A percentile compares a stretch with the other conserved stretches of the same genome.
Conservation (phyloP, 1,284 basidiomycete genomes). For the Pseudomicrostroma phylloplanum region DNA sequence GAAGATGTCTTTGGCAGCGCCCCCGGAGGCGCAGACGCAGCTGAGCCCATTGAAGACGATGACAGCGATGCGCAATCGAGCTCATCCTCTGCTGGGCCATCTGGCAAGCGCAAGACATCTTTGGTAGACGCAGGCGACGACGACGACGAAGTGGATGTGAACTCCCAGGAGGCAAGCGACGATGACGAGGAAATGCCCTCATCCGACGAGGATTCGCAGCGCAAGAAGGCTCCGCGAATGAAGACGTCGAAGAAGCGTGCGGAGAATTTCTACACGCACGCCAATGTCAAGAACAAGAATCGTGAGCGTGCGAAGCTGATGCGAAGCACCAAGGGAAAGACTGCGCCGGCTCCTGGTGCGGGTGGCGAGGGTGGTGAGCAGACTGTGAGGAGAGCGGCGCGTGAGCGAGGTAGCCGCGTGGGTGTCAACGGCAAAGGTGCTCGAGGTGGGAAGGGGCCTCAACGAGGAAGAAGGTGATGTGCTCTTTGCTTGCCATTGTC, state of each 20-base stretch:
- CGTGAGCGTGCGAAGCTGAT: conserved; percentile 15
- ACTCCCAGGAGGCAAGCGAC: conserved; percentile 19
- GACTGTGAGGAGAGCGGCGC: not conserved
- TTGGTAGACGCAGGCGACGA: conserved; percentile 40
- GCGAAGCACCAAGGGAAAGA: not conserved
- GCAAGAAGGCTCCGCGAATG: conserved; percentile 38
- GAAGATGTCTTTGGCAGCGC: conserved; percentile 63
- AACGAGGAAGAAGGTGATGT: not conserved
- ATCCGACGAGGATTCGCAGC: conserved; percentile 24
- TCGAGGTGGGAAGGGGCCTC: conserved; percentile 5
- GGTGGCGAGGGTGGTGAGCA: not conserved
- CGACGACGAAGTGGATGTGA: conserved; percentile 29
- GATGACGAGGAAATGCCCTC: conserved; percentile 27
- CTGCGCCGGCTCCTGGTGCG: conserved; percentile 19
- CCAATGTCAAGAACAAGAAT: conserved; percentile 52
- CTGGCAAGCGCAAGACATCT: conserved; percentile 12
- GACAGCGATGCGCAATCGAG: conserved; percentile 2
- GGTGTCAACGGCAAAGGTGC: conserved; percentile 40
- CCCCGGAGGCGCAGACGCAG: not conserved
- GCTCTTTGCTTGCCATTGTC: not conserved
- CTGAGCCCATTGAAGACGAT: conserved; percentile 31
- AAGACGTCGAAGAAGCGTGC: conserved; percentile 64
- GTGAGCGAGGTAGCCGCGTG: conserved; percentile 34
- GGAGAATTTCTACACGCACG: conserved; percentile 71
- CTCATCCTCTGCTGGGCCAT: conserved; percentile 1